phyloP scores from a whole-genome alignment of 768 basidiomycete species.

The Hericium coralloides region DNA sequence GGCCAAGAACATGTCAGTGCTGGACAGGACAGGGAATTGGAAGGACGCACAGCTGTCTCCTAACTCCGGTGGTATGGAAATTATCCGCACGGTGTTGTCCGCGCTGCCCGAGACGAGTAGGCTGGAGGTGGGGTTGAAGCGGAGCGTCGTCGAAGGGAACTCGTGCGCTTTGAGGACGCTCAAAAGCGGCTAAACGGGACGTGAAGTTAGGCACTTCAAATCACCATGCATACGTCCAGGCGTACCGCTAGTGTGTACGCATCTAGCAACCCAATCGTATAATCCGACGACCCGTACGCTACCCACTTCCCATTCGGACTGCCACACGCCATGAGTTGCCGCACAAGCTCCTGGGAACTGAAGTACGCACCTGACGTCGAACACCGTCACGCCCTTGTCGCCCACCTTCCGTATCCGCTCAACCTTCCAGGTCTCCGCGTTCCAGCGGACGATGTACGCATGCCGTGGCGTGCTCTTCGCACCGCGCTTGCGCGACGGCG shows the following conservation, averaged over 20 bases:
- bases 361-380: conserved; percentile 69
- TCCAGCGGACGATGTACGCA: conserved; percentile 68
- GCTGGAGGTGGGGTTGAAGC: conserved; percentile 78
- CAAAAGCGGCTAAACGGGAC: conserved; percentile 58
- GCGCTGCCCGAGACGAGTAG: conserved; percentile 84
- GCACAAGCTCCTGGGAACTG: background rate
- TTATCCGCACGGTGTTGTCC: conserved; percentile 78
- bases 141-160: conserved; percentile 83
- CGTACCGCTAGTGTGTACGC: conserved; percentile 62
- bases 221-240: background rate
- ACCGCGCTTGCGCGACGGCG: conserved; percentile 40
- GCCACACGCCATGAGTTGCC: background rate
- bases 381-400: conserved; percentile 75
- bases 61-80: conserved; percentile 56
- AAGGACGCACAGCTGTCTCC: conserved; percentile 21
- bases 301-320: conserved; percentile 78
- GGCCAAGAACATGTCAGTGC: background rate
- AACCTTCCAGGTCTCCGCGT: conserved; percentile 57
- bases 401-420: conserved; percentile 63
- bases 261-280: conserved; percentile 79
- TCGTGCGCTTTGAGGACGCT: conserved; percentile 92
- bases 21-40: background rate
- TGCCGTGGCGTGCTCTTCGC: conserved; percentile 44
- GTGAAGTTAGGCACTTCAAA: background rate
- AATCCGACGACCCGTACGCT: conserved; percentile 82